phyloP scores from a whole-genome alignment of 2,329 filamentous ascomycete genomes.

The Epichloe elymi region DNA sequence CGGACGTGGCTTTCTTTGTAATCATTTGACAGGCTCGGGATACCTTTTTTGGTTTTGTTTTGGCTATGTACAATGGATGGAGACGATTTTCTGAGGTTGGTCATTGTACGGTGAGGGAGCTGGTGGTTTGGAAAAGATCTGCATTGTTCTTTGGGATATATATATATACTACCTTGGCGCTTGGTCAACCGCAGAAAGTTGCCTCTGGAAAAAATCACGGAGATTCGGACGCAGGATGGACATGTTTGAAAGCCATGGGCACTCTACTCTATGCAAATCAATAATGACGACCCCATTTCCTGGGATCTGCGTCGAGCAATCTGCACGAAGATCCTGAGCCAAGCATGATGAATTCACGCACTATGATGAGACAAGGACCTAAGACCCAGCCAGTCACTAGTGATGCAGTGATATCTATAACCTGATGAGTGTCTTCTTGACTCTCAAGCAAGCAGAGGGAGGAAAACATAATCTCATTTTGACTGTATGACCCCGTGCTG shows the following conservation, averaged over 20 bases:
- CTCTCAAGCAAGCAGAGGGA: too few species aligned
- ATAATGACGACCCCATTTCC: not conserved
- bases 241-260: not conserved
- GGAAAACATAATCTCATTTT: too few species aligned
- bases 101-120: not conserved
- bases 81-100: not conserved
- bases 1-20: not conserved
- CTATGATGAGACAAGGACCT: too few species aligned
- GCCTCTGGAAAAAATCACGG: not conserved
- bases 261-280: conserved; percentile 1
- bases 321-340: too few species aligned
- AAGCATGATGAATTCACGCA: too few species aligned
- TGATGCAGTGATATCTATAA: too few species aligned
- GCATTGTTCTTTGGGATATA: not conserved
- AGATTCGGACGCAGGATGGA: not conserved
- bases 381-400: too few species aligned
- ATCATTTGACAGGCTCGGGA: not conserved
- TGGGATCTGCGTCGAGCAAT: too few species aligned
- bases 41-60: not conserved
- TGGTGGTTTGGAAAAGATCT: not conserved
- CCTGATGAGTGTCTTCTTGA: too few species aligned
- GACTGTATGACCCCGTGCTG: too few species aligned
- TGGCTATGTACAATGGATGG: not conserved
- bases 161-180: not conserved
- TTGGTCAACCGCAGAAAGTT: not conserved